Evolutionary conservation across 306 rosid species (phyloP).

Genomic region (Pterocarpus santalinus): DNA sequence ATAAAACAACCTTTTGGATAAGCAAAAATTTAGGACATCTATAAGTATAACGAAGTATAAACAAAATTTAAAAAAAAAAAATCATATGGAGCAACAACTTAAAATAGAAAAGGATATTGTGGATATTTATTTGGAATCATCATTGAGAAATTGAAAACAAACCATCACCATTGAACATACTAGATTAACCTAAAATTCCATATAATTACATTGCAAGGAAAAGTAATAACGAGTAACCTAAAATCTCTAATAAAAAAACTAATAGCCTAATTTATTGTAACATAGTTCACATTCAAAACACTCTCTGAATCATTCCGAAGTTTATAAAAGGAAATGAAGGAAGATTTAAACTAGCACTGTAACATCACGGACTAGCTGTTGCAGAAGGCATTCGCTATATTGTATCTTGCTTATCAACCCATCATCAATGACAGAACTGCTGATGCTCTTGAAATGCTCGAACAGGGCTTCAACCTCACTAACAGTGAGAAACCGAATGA

Average conservation of each 20-base stretch:
- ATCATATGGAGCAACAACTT: not conserved
- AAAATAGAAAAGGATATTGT: not conserved
- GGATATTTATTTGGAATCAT: not conserved
- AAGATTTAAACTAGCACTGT: not conserved
- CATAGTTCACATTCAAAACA: not conserved
- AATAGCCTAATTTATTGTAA: not conserved
- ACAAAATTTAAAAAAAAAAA: too few species aligned
- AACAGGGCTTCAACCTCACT: conserved; percentile 97
- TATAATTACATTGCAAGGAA: too few species aligned
- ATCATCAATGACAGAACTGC: conserved; percentile 93
- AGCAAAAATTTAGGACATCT: not conserved
- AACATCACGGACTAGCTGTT: not conserved
- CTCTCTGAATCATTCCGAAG: not conserved
- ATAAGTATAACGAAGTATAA: not conserved
- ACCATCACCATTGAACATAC: not conserved
- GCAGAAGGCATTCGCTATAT: conserved; percentile 12
- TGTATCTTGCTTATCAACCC: conserved; percentile 92
- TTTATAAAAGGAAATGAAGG: not conserved
- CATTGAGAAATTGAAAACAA: not conserved
- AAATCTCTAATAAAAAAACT: not conserved
- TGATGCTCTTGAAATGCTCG: conserved; percentile 94
- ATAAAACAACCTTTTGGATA: too few species aligned
- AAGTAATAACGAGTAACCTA: not conserved
- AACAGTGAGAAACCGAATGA: conserved; percentile 64
- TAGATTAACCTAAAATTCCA: too few species aligned